Percentiles rank a stretch among this genome's conserved stretches.
Conservation (phyloP, 1,284 basidiomycete genomes). For the Cryptococcus amylolentus region DNA sequence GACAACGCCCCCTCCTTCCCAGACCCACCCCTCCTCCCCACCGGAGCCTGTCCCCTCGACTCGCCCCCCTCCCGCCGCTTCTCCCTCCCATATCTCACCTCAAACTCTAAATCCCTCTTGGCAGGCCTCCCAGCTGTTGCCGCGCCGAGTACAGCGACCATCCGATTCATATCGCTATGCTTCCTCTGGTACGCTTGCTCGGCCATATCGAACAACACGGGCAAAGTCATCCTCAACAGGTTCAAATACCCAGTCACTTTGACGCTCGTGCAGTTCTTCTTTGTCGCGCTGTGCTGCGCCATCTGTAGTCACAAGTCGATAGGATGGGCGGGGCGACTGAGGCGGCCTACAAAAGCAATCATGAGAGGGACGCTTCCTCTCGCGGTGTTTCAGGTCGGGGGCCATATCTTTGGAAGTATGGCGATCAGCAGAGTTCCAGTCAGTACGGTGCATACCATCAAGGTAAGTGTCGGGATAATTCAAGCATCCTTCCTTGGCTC, state of each 20-base stretch:
- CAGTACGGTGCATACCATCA: conserved; percentile 97
- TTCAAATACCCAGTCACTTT: conserved; percentile 56
- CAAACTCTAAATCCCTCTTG: conserved; percentile 14
- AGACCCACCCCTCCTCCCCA: background rate
- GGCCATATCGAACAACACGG: conserved; percentile 50
- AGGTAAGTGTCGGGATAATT: conserved; percentile 58
- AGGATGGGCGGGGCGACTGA: conserved; percentile 55
- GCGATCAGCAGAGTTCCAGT: conserved; percentile 95
- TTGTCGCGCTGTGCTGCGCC: conserved; percentile 81
- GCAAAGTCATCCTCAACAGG: conserved; percentile 51
- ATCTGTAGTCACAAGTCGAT: conserved; percentile 69
- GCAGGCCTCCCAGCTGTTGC: conserved; percentile 23
- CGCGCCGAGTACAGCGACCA: conserved; percentile 32
- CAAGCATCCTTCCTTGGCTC: background rate
- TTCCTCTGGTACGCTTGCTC: conserved; percentile 50
- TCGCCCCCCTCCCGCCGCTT: conserved; percentile 10
- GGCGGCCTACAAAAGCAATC: conserved; percentile 68
- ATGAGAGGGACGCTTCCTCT: conserved; percentile 79
- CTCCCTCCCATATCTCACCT: conserved; percentile 1
- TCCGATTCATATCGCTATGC: conserved; percentile 48
- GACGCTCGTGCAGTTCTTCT: conserved; percentile 96
- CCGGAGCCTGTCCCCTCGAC: conserved; percentile 10
- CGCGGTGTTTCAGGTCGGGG: conserved; percentile 88
- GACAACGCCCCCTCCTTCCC: conserved; percentile 5
- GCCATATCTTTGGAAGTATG: conserved; percentile 94